Evolutionary conservation across 371 early-diverging fungal genomes (phyloP), one percentile per base, ranked within the genome.

Genomic region (Syncephalastrum sp.): DNA sequence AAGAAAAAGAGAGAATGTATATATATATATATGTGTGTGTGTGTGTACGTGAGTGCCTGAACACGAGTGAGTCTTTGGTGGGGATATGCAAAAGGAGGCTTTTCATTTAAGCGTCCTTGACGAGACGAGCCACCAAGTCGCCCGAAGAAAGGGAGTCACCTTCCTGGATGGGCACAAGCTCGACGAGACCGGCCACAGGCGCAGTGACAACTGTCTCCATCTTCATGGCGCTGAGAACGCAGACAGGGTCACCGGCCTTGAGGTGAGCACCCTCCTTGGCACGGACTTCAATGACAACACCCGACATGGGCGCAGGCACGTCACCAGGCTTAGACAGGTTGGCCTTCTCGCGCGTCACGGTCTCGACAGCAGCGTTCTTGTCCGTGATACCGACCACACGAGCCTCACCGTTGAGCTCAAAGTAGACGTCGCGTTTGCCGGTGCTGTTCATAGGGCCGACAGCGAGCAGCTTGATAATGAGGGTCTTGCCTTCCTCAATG

Each of bases 301-400:
- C 96, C 25, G 90, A 85, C 96, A 96, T 96, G n/a, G 96, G 96
- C 7, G 94, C 93, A n/a, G 91, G 92, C 38, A 96, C 81, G 51
- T 97, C 92, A 54, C 87, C 87, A 61, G 89, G 87, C 25, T 86
- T 84, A 53, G 77, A 67, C 0, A 87, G 68, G 64, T 91, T 84
- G 16, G 96, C 97, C 70, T 88, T 90, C 47, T 81, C 82, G 25
- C 96, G 88, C 16, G 83, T 72, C 12, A 84, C 79, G 50, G 74
- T 75, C 61, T 86, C 88, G 8, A 82, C 78, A 47, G 86, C 86
- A 23, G 85, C 77, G 38, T 77, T 80, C 21, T 52, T 64, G 59
- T 91, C 92, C 21, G 67, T 73, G 27, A 91, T 80, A 41, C 86
- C 83, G 44, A 94, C 89, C 44, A 91, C 88, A 71, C 97, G 87